phyloP scores from a whole-genome alignment of 2,329 filamentous ascomycete species.

The Pyrenophora seminiperda region DNA sequence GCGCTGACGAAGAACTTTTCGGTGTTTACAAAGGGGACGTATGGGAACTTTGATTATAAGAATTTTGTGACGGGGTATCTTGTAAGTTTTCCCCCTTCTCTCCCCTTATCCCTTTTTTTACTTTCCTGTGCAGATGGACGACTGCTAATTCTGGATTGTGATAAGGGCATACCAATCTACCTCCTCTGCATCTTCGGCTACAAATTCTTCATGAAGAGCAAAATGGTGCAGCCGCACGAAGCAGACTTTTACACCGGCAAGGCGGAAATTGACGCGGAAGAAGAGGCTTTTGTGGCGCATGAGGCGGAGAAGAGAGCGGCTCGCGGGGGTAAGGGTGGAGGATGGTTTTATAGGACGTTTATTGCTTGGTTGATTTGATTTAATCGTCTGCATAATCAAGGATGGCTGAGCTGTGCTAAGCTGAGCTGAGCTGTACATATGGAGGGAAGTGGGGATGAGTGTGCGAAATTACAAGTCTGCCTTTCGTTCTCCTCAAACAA shows the following conservation, averaged over 20 bases:
- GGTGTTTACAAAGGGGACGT: conserved; percentile 64
- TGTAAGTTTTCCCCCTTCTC: conserved; percentile 18
- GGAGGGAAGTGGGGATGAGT: too few relatives aligned
- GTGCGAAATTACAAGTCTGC: too few relatives aligned
- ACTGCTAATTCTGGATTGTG: too few relatives aligned
- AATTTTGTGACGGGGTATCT: conserved; percentile 76
- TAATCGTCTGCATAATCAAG: too few relatives aligned
- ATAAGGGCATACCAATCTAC: conserved; percentile 76
- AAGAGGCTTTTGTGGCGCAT: conserved; percentile 69
- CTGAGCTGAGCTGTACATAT: too few relatives aligned
- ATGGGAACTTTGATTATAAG: conserved; percentile 70
- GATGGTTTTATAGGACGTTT: conserved; percentile 64
- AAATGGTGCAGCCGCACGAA: conserved; percentile 58
- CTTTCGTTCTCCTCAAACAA: too few relatives aligned
- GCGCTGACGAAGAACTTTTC: conserved; percentile 82
- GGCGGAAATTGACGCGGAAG: conserved; percentile 73
- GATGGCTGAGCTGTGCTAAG: too few relatives aligned
- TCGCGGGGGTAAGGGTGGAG: conserved; percentile 40
- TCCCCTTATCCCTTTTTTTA: too few relatives aligned
- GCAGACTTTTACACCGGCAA: conserved; percentile 76
- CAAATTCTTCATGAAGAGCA: conserved; percentile 35
- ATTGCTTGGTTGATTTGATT: conserved; percentile 68
- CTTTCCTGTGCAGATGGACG: too few relatives aligned
- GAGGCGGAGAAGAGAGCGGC: conserved; percentile 52
- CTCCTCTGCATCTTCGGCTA: conserved; percentile 67